A percentile compares a stretch with the other conserved stretches of the same genome.
phyloP scores from a whole-genome alignment of 1,284 basidiomycete genomes.

The Melanopsichium pennsylvanicum region DNA sequence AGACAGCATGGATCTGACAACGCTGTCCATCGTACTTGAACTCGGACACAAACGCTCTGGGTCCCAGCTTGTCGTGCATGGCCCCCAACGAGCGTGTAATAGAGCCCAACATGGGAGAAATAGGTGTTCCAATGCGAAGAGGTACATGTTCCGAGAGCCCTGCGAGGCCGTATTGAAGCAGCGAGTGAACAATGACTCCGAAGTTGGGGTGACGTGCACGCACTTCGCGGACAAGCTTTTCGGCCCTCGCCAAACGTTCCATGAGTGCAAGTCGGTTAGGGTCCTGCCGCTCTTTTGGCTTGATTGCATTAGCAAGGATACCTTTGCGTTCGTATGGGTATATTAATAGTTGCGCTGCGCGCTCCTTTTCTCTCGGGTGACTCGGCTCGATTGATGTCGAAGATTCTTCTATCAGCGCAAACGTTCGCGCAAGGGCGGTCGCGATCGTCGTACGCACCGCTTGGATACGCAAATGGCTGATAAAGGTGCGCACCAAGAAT shows the following conservation, averaged over 20 bases:
- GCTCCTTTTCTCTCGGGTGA: constrained; percentile 15
- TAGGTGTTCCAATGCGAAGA: constrained; percentile 74
- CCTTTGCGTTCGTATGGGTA: constrained; percentile 48
- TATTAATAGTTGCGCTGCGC: constrained; percentile 25
- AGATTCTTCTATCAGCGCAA: constrained; percentile 70
- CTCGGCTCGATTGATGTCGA: constrained; percentile 1
- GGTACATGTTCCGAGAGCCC: constrained; percentile 70
- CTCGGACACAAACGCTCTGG: constrained; percentile 69
- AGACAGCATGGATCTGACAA: constrained; percentile 78
- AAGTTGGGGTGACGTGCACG: constrained; percentile 91
- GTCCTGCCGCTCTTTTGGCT: constrained; percentile 64
- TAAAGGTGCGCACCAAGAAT: constrained; percentile 82
- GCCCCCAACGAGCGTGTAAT: constrained; percentile 82
- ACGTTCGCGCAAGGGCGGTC: constrained; percentile 81
- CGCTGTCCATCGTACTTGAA: constrained; percentile 87
- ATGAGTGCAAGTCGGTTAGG: constrained; percentile 50
- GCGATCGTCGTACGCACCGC: constrained; percentile 85
- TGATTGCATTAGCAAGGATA: constrained; percentile 57
- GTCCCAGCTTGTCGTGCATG: constrained; percentile 75
- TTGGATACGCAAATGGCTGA: constrained; percentile 79
- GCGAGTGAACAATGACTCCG: constrained; percentile 76
- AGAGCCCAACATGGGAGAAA: constrained; percentile 69
- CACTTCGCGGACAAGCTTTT: constrained; percentile 72
- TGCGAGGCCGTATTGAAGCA: constrained; percentile 65
- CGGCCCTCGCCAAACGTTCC: constrained; percentile 58